phyloP scores from a whole-genome alignment of 2,329 filamentous ascomycete species.

The Hymenoscyphus repandus region DNA sequence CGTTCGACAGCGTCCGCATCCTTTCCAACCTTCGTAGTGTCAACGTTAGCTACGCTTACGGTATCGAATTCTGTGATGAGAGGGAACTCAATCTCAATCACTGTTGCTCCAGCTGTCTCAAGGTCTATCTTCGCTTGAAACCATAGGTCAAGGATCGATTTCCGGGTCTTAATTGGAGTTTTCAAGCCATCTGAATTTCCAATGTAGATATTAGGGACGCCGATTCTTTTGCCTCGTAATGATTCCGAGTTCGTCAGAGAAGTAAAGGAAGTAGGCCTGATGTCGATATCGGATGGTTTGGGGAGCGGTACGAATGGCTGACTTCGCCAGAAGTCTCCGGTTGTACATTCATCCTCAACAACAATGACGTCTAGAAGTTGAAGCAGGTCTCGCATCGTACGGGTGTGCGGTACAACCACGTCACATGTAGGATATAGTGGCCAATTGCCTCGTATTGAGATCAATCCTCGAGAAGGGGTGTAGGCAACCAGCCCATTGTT shows the following conservation, averaged over 20 bases:
- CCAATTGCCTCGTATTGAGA: slow-evolving; percentile 48
- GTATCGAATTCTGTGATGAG: slow-evolving; percentile 29
- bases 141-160: too few relatives aligned
- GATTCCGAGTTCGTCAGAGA: slow-evolving; percentile 16
- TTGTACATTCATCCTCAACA: slow-evolving; percentile 35
- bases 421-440: slow-evolving; percentile 53
- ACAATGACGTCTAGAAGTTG: slow-evolving; percentile 44
- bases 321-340: slow-evolving; percentile 50
- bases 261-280: slow-evolving; percentile 33
- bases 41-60: background rate
- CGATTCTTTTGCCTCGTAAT: slow-evolving; percentile 41
- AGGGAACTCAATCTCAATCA: slow-evolving; percentile 28
- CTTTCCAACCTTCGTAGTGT: background rate
- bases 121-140: too few relatives aligned
- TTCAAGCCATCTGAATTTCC: slow-evolving; percentile 29
- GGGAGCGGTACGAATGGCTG: slow-evolving; percentile 42
- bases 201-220: slow-evolving; percentile 47
- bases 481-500: slow-evolving; percentile 53
- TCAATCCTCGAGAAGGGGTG: slow-evolving; percentile 46
- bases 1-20: background rate
- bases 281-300: slow-evolving; percentile 14
- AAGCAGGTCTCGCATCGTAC: slow-evolving; percentile 46
- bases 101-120: background rate
- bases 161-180: slow-evolving; percentile 28
- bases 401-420: slow-evolving; percentile 47